Percentiles rank a stretch among this genome's conserved stretches.
Evolutionary conservation across 129 eudicot species (phyloP).

Genomic region (Heracleum sosnowskyi): DNA sequence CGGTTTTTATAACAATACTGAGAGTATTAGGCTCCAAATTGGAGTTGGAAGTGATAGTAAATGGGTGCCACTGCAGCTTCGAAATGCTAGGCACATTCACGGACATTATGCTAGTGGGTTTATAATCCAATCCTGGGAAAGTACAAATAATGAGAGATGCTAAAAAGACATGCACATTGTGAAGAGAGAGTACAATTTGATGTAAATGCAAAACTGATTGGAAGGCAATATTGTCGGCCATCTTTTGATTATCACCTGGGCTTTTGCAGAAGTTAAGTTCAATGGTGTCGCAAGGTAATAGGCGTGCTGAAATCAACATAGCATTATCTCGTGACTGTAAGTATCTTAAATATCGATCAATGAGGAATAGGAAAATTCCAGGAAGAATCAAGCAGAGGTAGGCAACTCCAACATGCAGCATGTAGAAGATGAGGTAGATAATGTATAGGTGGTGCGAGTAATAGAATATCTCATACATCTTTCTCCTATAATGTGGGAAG

Average conservation of each 20-base stretch:
- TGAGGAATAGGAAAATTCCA: constrained; percentile 60
- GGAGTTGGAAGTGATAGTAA: constrained; percentile 50
- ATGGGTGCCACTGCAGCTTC: constrained; percentile 73
- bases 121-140: constrained; percentile 39
- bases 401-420: constrained; percentile 59
- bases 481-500: constrained; percentile 40
- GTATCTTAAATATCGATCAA: constrained; percentile 61
- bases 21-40: constrained; percentile 47
- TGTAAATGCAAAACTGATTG: neutral
- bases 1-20: constrained; percentile 44
- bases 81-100: constrained; percentile 54
- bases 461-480: constrained; percentile 59
- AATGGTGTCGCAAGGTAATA: constrained; percentile 41
- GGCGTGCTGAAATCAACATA: constrained; percentile 38
- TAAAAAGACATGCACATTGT: neutral
- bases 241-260: constrained; percentile 27
- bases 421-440: constrained; percentile 46
- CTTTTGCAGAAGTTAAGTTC: constrained; percentile 60
- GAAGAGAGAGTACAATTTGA: neutral
- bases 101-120: constrained; percentile 52
- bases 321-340: constrained; percentile 46
- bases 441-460: constrained; percentile 59
- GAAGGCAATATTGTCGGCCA: too few relatives aligned
- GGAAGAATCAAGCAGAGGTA: constrained; percentile 59
- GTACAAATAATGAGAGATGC: neutral